Evolutionary conservation across 1,284 basidiomycete genomes (phyloP).

Genomic region (Neotropicomus parvogracilis): DNA sequence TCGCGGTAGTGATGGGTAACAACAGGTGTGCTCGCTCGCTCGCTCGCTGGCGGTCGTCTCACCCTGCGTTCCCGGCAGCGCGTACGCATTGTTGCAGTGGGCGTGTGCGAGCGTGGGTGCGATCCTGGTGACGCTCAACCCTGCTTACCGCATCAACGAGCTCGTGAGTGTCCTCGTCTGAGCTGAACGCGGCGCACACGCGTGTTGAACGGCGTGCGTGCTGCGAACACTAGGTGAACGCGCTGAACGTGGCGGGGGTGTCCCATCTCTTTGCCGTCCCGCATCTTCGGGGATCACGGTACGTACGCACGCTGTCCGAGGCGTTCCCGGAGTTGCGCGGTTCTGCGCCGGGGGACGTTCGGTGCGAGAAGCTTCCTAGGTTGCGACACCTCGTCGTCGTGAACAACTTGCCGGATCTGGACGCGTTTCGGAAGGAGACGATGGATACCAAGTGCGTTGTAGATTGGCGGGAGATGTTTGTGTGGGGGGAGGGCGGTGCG

Average conservation of each 20-base stretch:
- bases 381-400: slow-evolving; percentile 69
- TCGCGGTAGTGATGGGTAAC: slow-evolving; percentile 82
- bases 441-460: slow-evolving; percentile 47
- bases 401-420: slow-evolving; percentile 51
- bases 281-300: slow-evolving; percentile 60
- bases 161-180: slow-evolving; percentile 44
- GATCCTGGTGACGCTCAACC: slow-evolving; percentile 78
- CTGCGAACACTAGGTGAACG: slow-evolving; percentile 43
- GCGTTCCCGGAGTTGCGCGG: slow-evolving; percentile 57
- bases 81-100: slow-evolving; percentile 81
- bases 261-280: slow-evolving; percentile 73
- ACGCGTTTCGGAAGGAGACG: slow-evolving; percentile 40
- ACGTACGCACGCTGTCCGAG: slow-evolving; percentile 55
- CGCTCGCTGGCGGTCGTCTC: background rate
- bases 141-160: slow-evolving; percentile 72
- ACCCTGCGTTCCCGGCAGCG: slow-evolving; percentile 38
- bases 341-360: slow-evolving; percentile 53
- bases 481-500: slow-evolving; percentile 53
- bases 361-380: slow-evolving; percentile 56
- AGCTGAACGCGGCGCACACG: too few species aligned
- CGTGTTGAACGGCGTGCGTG: background rate
- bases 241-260: slow-evolving; percentile 66
- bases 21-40: slow-evolving; percentile 50
- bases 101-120: slow-evolving; percentile 78
- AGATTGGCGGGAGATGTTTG: slow-evolving; percentile 64